Evolutionary conservation across 208 protist genomes (phyloP).

Genomic region (Wallacemonas rigidus): DNA sequence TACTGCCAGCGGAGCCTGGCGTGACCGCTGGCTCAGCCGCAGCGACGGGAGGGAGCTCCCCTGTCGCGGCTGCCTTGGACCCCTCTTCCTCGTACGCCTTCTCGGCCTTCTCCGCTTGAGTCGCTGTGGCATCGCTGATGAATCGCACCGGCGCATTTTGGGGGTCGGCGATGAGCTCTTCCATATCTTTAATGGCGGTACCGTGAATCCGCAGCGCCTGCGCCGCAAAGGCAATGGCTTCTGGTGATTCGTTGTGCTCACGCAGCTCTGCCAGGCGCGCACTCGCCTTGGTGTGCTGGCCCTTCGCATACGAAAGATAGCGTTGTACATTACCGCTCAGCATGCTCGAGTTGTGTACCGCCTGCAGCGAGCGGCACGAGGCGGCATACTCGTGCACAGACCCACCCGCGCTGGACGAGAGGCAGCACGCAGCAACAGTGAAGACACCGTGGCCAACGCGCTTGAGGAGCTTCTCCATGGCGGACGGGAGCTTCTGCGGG

Average conservation of each 20-base stretch:
- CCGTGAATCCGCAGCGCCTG: slow-evolving; percentile 9
- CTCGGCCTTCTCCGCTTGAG: background rate
- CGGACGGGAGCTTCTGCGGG: slow-evolving; percentile 6
- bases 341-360: slow-evolving; percentile 23
- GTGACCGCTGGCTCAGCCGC: background rate
- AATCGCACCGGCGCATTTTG: slow-evolving; percentile 12
- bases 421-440: slow-evolving; percentile 27
- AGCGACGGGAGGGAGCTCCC: background rate
- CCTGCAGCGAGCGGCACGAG: slow-evolving; percentile 19
- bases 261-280: background rate
- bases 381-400: slow-evolving; percentile 1
- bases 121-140: slow-evolving; percentile 9
- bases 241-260: background rate
- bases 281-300: slow-evolving; percentile 13
- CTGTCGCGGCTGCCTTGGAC: background rate
- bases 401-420: background rate
- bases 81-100: too few relatives aligned
- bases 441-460: slow-evolving; percentile 31
- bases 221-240: slow-evolving; percentile 1
- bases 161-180: slow-evolving; percentile 19
- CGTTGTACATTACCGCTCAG: slow-evolving; percentile 25
- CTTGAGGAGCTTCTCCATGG: slow-evolving; percentile 26
- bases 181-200: slow-evolving; percentile 8
- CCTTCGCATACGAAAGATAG: slow-evolving; percentile 23
- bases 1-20: too few relatives aligned